Evolutionary conservation across 2,329 filamentous ascomycete species (phyloP), one percentile per base, ranked within the genome.

Genomic region (Xylaria sp.): DNA sequence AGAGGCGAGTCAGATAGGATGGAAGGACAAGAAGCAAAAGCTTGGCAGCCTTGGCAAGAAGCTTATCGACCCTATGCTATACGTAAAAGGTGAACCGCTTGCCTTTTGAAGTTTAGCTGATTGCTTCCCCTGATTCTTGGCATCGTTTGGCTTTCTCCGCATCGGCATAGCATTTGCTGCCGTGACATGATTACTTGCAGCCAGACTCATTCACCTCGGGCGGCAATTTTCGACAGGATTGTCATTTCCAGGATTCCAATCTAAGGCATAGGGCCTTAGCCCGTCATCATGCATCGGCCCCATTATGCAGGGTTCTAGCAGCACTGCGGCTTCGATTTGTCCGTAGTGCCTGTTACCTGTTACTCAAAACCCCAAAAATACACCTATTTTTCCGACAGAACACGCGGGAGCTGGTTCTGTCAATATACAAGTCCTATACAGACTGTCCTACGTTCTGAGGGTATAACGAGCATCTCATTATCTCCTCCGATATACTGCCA

Each of bases 91-190:
- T 17, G 26, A 67, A 67, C 38, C 67, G 61, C 67, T 70, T 70
- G 64, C 67, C 67, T 70, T 33, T 70, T 70, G 65, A 28, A 57
- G 67, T 59, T 59, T 67, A 67, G 64, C 28, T 13, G 11, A 26
- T 4, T n/a, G 57, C 23, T 59, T 65, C 61, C 65, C 67, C 65
- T 70, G 60, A 49, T 58, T 62, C 67, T 70, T 70, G 67, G 67
- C 67, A n/a, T 6, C 2, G 46, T 48, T 46, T 66, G 56, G 64
- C 40, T 28, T 59, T 49, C 58, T 49, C 64, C 64, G 42, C 60
- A 44, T 51, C 59, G 67, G 67, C 67, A 69, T 58, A 57, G 44
- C 51, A 13, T 53, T 46, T 40, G 61, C 36, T 61, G 31, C 60
- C 51, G 44, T 66, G 42, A 49, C 28, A 23, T 59, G 58, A 59